Percentiles rank a stretch among this genome's conserved stretches.
Conservation (phyloP, 805 yeast genomes). For the Kuraishia molischiana region DNA sequence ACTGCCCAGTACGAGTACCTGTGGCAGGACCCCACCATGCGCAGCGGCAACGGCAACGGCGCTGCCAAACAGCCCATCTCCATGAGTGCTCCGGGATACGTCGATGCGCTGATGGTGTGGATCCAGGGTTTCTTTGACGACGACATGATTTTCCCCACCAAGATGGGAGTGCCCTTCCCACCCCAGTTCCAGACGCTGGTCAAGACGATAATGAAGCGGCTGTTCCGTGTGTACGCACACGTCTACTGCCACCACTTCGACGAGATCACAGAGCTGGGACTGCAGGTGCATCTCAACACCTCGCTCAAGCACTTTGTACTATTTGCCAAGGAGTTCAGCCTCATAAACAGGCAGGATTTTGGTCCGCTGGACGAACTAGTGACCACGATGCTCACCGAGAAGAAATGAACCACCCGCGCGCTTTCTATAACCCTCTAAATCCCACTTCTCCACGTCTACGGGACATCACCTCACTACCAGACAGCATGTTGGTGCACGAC, state of each 20-base stretch:
- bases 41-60: conserved; percentile 21
- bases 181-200: conserved; percentile 70
- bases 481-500: too few species aligned
- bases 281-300: conserved; percentile 89
- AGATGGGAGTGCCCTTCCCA: conserved; percentile 88
- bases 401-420: background rate
- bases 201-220: conserved; percentile 79
- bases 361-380: conserved; percentile 90
- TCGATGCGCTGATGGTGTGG: conserved; percentile 91
- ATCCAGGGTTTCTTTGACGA: conserved; percentile 88
- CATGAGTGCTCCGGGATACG: conserved; percentile 90
- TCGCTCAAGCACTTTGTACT: conserved; percentile 89
- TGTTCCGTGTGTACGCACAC: conserved; percentile 93
- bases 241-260: conserved; percentile 97
- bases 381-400: conserved; percentile 40
- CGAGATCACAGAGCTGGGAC: conserved; percentile 84
- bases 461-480: too few species aligned
- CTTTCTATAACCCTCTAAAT: too few species aligned
- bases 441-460: too few species aligned
- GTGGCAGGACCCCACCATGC: conserved; percentile 74
- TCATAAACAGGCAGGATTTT: conserved; percentile 71
- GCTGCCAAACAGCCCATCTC: conserved; percentile 61
- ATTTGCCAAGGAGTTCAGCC: conserved; percentile 74
- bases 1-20: conserved; percentile 93
- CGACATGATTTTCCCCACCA: conserved; percentile 82